Conservation (phyloP, 805 yeast species). For the Kodamaea nitidulidarum region DNA sequence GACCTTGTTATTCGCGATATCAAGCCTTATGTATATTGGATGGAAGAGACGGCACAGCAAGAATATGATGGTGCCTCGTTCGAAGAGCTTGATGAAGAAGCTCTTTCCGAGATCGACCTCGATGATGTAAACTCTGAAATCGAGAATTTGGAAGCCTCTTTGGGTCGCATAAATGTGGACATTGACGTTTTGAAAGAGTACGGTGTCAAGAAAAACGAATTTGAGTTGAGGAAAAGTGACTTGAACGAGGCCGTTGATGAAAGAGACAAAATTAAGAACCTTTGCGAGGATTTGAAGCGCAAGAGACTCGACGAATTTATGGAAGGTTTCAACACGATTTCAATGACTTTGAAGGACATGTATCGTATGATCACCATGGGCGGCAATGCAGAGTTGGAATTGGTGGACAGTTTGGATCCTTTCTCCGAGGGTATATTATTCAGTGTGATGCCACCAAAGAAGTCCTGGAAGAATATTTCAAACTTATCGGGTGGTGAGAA, state of each 20-base stretch:
- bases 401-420: constrained; percentile 95
- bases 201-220: constrained; percentile 62
- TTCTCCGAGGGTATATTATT: constrained; percentile 94
- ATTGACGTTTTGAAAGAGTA: constrained; percentile 75
- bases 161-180: constrained; percentile 60
- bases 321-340: constrained; percentile 85
- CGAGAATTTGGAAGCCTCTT: constrained; percentile 48
- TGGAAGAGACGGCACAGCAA: constrained; percentile 35
- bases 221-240: constrained; percentile 56
- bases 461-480: constrained; percentile 93
- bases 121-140: constrained; percentile 50
- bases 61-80: constrained; percentile 36
- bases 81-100: constrained; percentile 46
- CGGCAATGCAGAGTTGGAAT: constrained; percentile 95
- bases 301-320: constrained; percentile 83
- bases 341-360: constrained; percentile 90
- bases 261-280: constrained; percentile 60
- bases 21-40: constrained; percentile 47
- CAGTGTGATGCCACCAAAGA: constrained; percentile 99
- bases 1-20: constrained; percentile 53
- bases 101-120: constrained; percentile 45
- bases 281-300: constrained; percentile 66
- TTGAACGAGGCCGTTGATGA: constrained; percentile 61
- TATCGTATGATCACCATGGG: constrained; percentile 99
- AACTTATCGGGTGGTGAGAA: constrained; percentile 97